phyloP scores from a whole-genome alignment of 2,329 filamentous ascomycete species.

The Alternaria triticina region DNA sequence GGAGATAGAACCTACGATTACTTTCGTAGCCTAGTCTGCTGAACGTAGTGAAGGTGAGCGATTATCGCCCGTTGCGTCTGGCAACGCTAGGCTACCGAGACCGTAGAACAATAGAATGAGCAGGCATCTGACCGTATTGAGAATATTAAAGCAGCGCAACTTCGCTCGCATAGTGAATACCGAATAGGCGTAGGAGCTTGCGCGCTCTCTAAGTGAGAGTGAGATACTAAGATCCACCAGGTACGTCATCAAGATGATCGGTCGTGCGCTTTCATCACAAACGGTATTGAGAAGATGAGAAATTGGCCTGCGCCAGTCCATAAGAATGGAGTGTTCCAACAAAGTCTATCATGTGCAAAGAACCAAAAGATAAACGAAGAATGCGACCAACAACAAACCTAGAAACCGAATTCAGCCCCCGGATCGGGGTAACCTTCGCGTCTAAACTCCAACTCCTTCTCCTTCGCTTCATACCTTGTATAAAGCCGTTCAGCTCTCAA shows the following conservation, averaged over 20 bases:
- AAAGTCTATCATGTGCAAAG: background rate
- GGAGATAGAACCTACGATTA: background rate
- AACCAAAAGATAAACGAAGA: background rate
- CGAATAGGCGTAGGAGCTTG: background rate
- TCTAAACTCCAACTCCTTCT: background rate
- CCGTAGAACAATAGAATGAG: background rate
- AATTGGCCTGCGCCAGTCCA: background rate
- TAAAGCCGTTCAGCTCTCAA: conserved; percentile 16
- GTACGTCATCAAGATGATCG: background rate
- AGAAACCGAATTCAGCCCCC: background rate
- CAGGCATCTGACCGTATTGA: background rate
- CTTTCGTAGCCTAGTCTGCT: background rate
- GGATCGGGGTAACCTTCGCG: background rate
- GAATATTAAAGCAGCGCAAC: background rate
- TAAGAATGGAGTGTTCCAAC: too few relatives aligned
- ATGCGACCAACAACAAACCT: background rate
- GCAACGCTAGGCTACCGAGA: background rate
- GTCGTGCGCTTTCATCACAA: background rate
- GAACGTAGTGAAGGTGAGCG: background rate
- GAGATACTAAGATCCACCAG: background rate
- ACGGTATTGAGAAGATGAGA: background rate
- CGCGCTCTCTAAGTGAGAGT: background rate
- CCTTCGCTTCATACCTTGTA: conserved; percentile 4
- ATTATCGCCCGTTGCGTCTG: background rate
- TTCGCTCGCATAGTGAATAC: background rate